phyloP scores from a whole-genome alignment of 1,139 yeast genomes.

The Hyphopichia pseudoburtonii region DNA sequence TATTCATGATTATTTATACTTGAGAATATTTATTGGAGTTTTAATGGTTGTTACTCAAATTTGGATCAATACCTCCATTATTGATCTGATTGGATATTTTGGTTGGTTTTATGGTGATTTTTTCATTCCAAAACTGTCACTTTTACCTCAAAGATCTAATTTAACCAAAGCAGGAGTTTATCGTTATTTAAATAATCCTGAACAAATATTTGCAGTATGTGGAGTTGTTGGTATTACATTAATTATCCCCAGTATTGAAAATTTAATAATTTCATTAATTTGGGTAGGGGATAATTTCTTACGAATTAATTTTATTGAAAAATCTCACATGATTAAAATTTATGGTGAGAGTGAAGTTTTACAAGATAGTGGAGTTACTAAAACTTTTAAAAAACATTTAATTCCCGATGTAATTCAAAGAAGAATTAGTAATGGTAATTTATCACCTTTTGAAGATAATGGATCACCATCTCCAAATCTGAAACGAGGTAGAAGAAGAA shows the following conservation, averaged over 20 bases:
- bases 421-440: slow-evolving; percentile 21
- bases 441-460: slow-evolving; percentile 2
- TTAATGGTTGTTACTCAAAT: slow-evolving; percentile 60
- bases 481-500: slow-evolving; percentile 21
- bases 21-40: slow-evolving; percentile 59
- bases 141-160: slow-evolving; percentile 36
- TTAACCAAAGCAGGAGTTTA: slow-evolving; percentile 83
- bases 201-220: slow-evolving; percentile 76
- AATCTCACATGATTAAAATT: slow-evolving; percentile 74
- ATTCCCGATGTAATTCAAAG: slow-evolving; percentile 42
- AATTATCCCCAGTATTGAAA: slow-evolving; percentile 59
- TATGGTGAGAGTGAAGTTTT: slow-evolving; percentile 67
- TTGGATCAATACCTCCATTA: slow-evolving; percentile 72
- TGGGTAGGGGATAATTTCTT: slow-evolving; percentile 72
- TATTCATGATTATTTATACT: slow-evolving; percentile 45
- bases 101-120: slow-evolving; percentile 94
- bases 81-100: slow-evolving; percentile 75
- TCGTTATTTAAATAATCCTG: slow-evolving; percentile 83
- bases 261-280: slow-evolving; percentile 54
- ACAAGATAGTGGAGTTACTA: slow-evolving; percentile 65
- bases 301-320: slow-evolving; percentile 73
- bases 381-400: slow-evolving; percentile 57
- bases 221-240: slow-evolving; percentile 81
- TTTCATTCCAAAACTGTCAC: slow-evolving; percentile 53
- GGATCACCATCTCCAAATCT: slow-evolving; percentile 7